phyloP scores from a whole-genome alignment of 768 basidiomycete genomes.

The Tricholoma saponaceum region DNA sequence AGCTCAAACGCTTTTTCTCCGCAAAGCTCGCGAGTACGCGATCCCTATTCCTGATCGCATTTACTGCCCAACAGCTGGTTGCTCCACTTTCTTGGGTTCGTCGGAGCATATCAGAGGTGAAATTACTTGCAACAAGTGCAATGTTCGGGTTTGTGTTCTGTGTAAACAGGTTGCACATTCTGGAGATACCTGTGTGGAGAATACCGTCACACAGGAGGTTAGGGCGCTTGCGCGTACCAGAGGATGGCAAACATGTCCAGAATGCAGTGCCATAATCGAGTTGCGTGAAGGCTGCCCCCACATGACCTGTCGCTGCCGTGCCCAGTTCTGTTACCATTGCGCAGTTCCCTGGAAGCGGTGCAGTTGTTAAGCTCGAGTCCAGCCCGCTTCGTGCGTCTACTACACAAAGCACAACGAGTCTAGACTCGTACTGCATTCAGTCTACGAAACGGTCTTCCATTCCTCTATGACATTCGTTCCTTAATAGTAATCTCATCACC shows the following conservation, averaged over 20 bases:
- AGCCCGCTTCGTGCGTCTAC: too few relatives aligned
- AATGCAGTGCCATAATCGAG: constrained; percentile 53
- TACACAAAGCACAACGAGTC: too few relatives aligned
- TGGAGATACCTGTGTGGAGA: constrained; percentile 36
- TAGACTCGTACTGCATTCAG: too few relatives aligned
- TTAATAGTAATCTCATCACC: too few relatives aligned
- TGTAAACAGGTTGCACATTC: constrained; percentile 49
- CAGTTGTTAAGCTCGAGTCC: too few relatives aligned
- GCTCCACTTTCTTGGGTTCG: constrained; percentile 51
- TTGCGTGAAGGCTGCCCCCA: constrained; percentile 56
- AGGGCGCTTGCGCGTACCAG: constrained; percentile 38
- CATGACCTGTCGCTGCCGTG: constrained; percentile 56
- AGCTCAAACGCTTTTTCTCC: constrained; percentile 28
- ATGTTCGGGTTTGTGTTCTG: constrained; percentile 34
- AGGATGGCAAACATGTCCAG: constrained; percentile 62
- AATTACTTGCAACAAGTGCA: constrained; percentile 35
- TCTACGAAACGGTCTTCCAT: too few relatives aligned
- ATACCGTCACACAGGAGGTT: constrained; percentile 35
- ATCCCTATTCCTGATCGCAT: constrained; percentile 38
- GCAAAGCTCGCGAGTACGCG: constrained; percentile 44
- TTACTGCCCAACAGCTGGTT: constrained; percentile 47
- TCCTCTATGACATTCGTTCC: too few relatives aligned
- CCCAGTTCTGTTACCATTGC: constrained; percentile 65
- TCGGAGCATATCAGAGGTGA: constrained; percentile 12
- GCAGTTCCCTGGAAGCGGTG: constrained; percentile 60